phyloP scores from a whole-genome alignment of 1,284 basidiomycete species.

The Heterobasidion annosum region DNA sequence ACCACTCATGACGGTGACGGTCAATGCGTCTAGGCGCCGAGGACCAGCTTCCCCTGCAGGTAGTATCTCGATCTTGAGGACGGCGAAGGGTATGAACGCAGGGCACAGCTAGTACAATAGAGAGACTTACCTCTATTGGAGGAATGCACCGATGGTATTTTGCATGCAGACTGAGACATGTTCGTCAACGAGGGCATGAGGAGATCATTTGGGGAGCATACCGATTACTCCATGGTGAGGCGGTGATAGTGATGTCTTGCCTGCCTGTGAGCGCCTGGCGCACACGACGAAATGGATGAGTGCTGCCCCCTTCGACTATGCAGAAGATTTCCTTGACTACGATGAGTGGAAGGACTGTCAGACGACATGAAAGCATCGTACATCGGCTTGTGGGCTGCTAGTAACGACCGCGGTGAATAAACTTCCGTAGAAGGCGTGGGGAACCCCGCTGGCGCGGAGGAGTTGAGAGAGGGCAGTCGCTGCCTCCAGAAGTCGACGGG shows the following conservation, averaged over 20 bases:
- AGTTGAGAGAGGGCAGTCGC: constrained; percentile 49
- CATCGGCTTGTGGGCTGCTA: constrained; percentile 44
- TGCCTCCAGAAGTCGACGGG: constrained; percentile 54
- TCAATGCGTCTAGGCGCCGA: constrained; percentile 55
- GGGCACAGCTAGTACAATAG: background rate
- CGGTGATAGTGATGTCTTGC: constrained; percentile 30
- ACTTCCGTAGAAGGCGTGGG: constrained; percentile 64
- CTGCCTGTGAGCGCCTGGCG: constrained; percentile 39
- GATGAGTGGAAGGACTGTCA: background rate
- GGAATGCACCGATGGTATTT: constrained; percentile 27
- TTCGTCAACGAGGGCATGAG: constrained; percentile 4
- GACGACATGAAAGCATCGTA: constrained; percentile 18
- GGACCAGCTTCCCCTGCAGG: constrained; percentile 74
- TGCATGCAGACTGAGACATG: constrained; percentile 22
- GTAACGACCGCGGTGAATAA: constrained; percentile 51
- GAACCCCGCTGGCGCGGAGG: constrained; percentile 39
- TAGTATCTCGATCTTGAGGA: constrained; percentile 64
- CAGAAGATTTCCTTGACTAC: constrained; percentile 41
- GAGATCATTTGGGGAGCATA: constrained; percentile 12
- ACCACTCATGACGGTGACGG: constrained; percentile 53
- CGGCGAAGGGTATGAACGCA: background rate
- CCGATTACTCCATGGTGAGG: constrained; percentile 50
- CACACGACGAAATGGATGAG: constrained; percentile 46
- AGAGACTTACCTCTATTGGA: constrained; percentile 23
- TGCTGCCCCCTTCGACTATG: constrained; percentile 42